Percentiles rank a stretch among this genome's conserved stretches.
phyloP scores from a whole-genome alignment of 495 filamentous ascomycete genomes.

The Alectoria sarmentosa region DNA sequence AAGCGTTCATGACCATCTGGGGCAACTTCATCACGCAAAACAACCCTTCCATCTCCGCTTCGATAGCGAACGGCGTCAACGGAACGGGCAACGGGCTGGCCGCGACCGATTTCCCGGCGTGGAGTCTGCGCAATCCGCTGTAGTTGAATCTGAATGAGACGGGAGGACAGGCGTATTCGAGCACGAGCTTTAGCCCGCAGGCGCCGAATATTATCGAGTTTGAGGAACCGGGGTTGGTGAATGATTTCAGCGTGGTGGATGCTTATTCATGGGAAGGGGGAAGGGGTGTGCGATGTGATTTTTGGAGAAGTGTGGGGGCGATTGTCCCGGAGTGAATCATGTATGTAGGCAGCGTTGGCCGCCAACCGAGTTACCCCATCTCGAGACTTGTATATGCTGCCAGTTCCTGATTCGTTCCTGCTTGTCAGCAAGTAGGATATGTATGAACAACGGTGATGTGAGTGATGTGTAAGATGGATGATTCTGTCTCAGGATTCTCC shows the following conservation, averaged over 20 bases:
- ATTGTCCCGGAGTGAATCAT: conserved; percentile 38
- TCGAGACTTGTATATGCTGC: too few species aligned
- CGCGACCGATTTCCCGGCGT: too few species aligned
- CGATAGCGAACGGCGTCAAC: conserved; percentile 33
- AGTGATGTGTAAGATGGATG: too few species aligned
- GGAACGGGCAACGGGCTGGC: too few species aligned
- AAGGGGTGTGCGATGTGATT: conserved; percentile 48
- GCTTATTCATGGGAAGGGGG: conserved; percentile 50
- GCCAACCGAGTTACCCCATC: too few species aligned
- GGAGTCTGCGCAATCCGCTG: too few species aligned
- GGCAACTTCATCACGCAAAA: conserved; percentile 46
- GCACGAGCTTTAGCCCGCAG: not conserved
- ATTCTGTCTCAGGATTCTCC: too few species aligned
- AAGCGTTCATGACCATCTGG: conserved; percentile 35
- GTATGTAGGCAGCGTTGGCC: too few species aligned
- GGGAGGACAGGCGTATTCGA: conserved; percentile 35
- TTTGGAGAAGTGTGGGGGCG: conserved; percentile 45
- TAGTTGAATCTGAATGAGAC: conserved; percentile 50
- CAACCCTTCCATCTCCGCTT: conserved; percentile 44
- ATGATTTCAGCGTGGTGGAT: conserved; percentile 42
- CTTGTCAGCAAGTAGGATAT: too few species aligned
- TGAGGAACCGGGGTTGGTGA: conserved; percentile 39
- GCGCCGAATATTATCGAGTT: conserved; percentile 27
- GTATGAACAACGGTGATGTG: too few species aligned
- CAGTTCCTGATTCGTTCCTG: too few species aligned